A percentile compares a stretch with the other conserved stretches of the same genome.
Conservation (phyloP, 208 protist species). For the Trypanosoma caninum region DNA sequence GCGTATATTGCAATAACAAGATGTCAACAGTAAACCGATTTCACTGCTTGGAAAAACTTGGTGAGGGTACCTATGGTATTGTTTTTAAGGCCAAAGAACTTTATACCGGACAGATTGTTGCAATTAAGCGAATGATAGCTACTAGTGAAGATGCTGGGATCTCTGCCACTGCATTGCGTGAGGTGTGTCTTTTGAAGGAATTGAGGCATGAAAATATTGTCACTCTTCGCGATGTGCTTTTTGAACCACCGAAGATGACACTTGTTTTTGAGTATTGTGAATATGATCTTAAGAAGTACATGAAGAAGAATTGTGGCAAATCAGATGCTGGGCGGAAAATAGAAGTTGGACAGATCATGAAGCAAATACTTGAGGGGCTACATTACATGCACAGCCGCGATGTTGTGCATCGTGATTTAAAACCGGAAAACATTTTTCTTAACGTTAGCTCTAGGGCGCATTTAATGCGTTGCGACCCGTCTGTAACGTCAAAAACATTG, state of each 20-base stretch:
- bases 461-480: too few relatives aligned
- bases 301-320: slow-evolving; percentile 78
- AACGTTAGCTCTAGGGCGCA: too few relatives aligned
- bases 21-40: too few relatives aligned
- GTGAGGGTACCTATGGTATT: slow-evolving; percentile 96
- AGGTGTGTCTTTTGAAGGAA: slow-evolving; percentile 97
- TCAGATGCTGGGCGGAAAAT: slow-evolving; percentile 50
- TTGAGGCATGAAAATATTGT: slow-evolving; percentile 95
- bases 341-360: slow-evolving; percentile 80
- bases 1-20: too few relatives aligned
- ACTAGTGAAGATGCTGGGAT: slow-evolving; percentile 90
- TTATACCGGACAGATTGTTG: slow-evolving; percentile 62
- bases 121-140: slow-evolving; percentile 84
- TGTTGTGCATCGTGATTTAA: slow-evolving; percentile 89
- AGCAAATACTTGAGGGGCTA: slow-evolving; percentile 67
- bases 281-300: slow-evolving; percentile 95
- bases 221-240: slow-evolving; percentile 94
- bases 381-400: slow-evolving; percentile 78
- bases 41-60: slow-evolving; percentile 94
- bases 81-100: slow-evolving; percentile 94
- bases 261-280: slow-evolving; percentile 98
- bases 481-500: too few relatives aligned
- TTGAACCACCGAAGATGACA: slow-evolving; percentile 93
- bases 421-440: slow-evolving; percentile 90
- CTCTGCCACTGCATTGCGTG: slow-evolving; percentile 89